These are phyloP conservation scores for Xylaria grammica DNA, from an alignment of 495 filamentous ascomycete species.

Conservation along the genomic window DNA sequence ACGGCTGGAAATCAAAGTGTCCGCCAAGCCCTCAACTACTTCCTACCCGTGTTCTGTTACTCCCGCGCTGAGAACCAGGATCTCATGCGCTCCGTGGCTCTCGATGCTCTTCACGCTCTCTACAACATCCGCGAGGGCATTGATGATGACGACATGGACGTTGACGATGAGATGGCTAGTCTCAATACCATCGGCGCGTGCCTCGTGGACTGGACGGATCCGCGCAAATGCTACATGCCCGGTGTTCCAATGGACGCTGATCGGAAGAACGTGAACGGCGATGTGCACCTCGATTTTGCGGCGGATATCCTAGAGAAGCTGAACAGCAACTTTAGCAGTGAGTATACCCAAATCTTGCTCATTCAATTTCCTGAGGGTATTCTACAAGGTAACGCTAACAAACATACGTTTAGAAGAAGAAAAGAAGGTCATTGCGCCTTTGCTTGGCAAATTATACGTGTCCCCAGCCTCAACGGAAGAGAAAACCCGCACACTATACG, in stretches of 20 bases:
- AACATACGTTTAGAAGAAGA: constrained; percentile 78
- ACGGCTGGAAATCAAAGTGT: constrained; percentile 84
- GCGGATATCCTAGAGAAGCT: constrained; percentile 65
- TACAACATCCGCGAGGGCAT: constrained; percentile 70
- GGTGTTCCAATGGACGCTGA: constrained; percentile 64
- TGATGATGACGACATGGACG: constrained; percentile 79
- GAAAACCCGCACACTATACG: constrained; percentile 56
- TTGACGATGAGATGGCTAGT: constrained; percentile 80
- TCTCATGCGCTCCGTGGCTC: constrained; percentile 72
- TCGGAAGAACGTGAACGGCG: constrained; percentile 64
- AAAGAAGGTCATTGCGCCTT: constrained; percentile 75
- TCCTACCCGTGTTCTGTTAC: constrained; percentile 94
- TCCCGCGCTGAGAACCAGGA: constrained; percentile 77
- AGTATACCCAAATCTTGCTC: constrained; percentile 39
- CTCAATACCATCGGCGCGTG: constrained; percentile 76
- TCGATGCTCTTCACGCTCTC: constrained; percentile 69
- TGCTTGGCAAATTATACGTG: constrained; percentile 84
- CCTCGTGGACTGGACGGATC: constrained; percentile 95
- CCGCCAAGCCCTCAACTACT: constrained; percentile 89
- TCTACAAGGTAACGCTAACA: no score
- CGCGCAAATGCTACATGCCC: constrained; percentile 79
- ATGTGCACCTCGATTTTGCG: constrained; percentile 73
- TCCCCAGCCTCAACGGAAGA: constrained; percentile 60
- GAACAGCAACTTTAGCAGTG: constrained; percentile 62
- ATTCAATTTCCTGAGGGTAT: no score